Evolutionary conservation across 2,329 filamentous ascomycete genomes (phyloP).

Genomic region (Microascus cirrosus): DNA sequence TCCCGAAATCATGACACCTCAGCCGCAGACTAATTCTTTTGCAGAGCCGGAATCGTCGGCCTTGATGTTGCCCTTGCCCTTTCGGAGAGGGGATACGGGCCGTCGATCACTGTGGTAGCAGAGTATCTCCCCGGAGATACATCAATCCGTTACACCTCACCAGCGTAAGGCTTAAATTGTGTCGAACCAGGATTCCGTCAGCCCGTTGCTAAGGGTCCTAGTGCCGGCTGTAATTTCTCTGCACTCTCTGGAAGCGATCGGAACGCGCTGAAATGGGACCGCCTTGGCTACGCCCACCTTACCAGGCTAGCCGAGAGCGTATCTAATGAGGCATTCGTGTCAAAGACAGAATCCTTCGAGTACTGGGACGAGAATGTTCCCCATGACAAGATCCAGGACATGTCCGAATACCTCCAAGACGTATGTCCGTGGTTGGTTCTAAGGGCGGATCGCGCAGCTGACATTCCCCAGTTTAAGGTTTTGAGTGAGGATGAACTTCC

Average conservation of each 20-base stretch:
- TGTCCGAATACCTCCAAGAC: constrained; percentile 27
- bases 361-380: constrained; percentile 27
- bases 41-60: constrained; percentile 24
- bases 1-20: background rate
- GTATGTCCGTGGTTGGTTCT: constrained; percentile 12
- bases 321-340: constrained; percentile 20
- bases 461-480: constrained; percentile 15
- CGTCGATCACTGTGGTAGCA: constrained; percentile 22
- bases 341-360: constrained; percentile 24
- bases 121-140: constrained; percentile 29
- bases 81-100: constrained; percentile 19
- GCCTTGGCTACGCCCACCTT: constrained; percentile 25
- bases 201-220: constrained; percentile 5
- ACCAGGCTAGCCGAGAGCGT: constrained; percentile 17
- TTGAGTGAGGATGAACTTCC: constrained; percentile 17
- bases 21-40: background rate
- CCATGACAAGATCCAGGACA: constrained; percentile 25
- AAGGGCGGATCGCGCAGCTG: background rate
- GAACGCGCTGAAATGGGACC: constrained; percentile 30
- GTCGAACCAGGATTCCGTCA: too few species aligned
- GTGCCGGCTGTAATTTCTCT: constrained; percentile 33
- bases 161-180: constrained; percentile 19
- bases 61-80: constrained; percentile 25
- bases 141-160: constrained; percentile 25
- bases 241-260: constrained; percentile 27